Base-by-base conservation (phyloP, 2,329 filamentous ascomycete species). In the Grosmannia huntii region DNA sequence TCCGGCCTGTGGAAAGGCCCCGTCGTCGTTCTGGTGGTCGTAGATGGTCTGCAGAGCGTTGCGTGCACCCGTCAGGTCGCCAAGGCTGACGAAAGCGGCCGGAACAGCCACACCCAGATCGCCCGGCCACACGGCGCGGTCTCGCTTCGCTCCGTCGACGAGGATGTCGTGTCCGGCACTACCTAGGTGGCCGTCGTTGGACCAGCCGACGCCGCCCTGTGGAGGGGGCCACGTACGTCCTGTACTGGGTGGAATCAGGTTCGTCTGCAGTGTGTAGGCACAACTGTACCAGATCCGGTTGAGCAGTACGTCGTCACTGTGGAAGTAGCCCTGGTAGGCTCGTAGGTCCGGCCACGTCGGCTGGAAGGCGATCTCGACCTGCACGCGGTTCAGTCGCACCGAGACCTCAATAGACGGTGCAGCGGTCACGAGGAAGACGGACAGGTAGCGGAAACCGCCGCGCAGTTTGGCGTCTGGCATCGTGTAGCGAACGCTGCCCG, bases 41-140 rank as follows among this genome's bases (percentile, higher is more conserved):
- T 80, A 78, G 64, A 71, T 68, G 41, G 63, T 64, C 61, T 71
- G 73, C 16, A 81, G 63, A 0, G 74, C 75, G 53, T 77, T 77
- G 48, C 72, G 60, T 41, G 60, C 62, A 9, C 3, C 10, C 9
- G 28, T 36, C 16, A 52, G 46, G 23, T 78, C 75, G 27, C 76
- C 75, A 0, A 76, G 76, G 7, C 76, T 77, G 3, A 80, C 73
- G 19, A 77, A 74, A 1, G 78, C 70, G 9, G 70, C 72, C 1
- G 78, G 77, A 0, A 78, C 72, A 0, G 77, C 75, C 52, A 81
- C 78, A 3, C 76, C 75, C 72, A 82, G 77, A 62, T 83, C 80
- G 3, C 79, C 80, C 2, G 80, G 76, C 59, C 79, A 83, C 2
- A 82, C 76, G 3, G 79, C 69, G 6, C 77, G 71, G 63, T 81